Percentiles rank a stretch among this genome's conserved stretches.
These are phyloP conservation scores for Diaporthe destruens DNA, from an alignment of 2,329 filamentous ascomycete genomes.

Conservation along the genomic window DNA sequence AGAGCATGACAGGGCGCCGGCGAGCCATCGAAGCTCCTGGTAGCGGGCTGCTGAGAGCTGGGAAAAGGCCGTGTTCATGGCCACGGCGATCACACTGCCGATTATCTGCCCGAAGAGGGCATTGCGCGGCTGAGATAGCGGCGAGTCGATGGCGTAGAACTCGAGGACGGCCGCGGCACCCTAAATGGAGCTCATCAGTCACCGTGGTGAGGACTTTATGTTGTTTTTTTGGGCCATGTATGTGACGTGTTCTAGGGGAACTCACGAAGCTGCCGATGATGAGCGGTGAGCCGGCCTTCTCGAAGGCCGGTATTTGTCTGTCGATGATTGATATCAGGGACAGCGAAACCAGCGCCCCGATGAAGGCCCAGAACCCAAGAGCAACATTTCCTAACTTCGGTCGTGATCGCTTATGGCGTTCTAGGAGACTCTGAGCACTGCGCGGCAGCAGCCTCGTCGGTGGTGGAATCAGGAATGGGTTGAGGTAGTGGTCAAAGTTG, in stretches of 20 bases:
- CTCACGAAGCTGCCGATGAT: conserved; percentile 79
- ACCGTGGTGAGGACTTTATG: not conserved
- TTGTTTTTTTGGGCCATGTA: not conserved
- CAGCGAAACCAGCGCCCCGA: conserved; percentile 74
- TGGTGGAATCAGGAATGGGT: conserved; percentile 76
- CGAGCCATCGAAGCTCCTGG: conserved; percentile 71
- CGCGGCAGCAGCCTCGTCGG: conserved; percentile 74
- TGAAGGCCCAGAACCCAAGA: conserved; percentile 71
- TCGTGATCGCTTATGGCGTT: conserved; percentile 62
- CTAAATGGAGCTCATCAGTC: conserved; percentile 52
- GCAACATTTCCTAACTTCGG: conserved; percentile 67
- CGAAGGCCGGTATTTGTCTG: conserved; percentile 66
- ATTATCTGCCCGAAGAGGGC: conserved; percentile 76
- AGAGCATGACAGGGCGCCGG: conserved; percentile 74
- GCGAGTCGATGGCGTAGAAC: conserved; percentile 78
- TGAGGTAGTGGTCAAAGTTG: conserved; percentile 82
- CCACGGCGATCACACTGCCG: conserved; percentile 70
- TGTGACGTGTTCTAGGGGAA: conserved; percentile 42
- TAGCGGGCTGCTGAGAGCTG: conserved; percentile 56
- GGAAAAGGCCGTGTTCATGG: conserved; percentile 74
- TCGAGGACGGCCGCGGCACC: conserved; percentile 82
- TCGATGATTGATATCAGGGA: conserved; percentile 70
- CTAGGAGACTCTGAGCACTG: conserved; percentile 76
- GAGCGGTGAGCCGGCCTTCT: conserved; percentile 65
- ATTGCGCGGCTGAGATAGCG: conserved; percentile 80